Evolutionary conservation across 176 grass and related monocot genomes (phyloP), one percentile per base, ranked within the genome.

Genomic region (Tillandsia leiboldiana): DNA sequence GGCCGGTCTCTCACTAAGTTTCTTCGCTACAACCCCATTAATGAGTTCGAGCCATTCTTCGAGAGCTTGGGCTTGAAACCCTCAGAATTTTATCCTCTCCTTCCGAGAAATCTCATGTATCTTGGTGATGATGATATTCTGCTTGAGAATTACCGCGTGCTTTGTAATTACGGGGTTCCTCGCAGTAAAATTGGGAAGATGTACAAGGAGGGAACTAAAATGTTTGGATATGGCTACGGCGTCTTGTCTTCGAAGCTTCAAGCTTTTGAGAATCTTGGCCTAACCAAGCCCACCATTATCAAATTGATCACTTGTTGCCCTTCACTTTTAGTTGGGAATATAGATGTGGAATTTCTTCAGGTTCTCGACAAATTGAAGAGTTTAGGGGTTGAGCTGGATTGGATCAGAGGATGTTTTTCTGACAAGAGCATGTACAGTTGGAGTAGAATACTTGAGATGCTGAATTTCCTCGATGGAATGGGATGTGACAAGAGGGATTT

Each of bases 21-120:
- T 50, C 64, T 89, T 64, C 66, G 72, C 1, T 89, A 78, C 53
- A 73, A 85, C 42, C 75, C 82, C 3, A 85, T 89, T 23, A 89
- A 85, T 65, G 87, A 89, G 49, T 90, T 90, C 14, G 87, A 90
- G 67, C 83, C 87, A 10, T 85, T 90, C 58, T 90, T 90, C 3
- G 79, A 85, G 70, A 90, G 79, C 67, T 73, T 90, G 48, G 87
- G 87, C 48, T 73, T 85, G 18, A 58, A 73, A 12, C 72, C 75
- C 20, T 72, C 18, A 3, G 72, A 83, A 67, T 15, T 79, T n/a
- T 49, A 69, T 48, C 48, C 49, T 51, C 47, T 90, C 52, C 77
- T 90, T 51, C 83, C 83, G 15, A 66, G 79, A 2, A 53, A 79
- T 65, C 22, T 82, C 9, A 75, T 89, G 67, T 89, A 79, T 70